phyloP scores from a whole-genome alignment of 148 eudicot species.

The Rhododendron vialii region DNA sequence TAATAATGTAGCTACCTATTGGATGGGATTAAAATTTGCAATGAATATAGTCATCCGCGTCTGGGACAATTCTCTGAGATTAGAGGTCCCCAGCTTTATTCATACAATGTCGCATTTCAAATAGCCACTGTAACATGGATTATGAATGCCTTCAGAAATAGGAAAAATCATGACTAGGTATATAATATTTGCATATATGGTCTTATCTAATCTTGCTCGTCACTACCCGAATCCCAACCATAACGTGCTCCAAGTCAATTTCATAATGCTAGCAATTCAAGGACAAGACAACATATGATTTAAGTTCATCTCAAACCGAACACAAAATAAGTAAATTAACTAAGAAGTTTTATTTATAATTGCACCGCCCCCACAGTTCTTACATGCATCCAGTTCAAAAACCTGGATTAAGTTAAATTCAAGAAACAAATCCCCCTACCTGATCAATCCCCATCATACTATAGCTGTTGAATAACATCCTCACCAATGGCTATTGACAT shows the following conservation, averaged over 20 bases:
- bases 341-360: not conserved
- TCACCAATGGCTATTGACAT: constrained; percentile 23
- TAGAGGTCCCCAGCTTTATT: not conserved
- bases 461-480: not conserved
- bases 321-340: not conserved
- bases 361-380: not conserved
- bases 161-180: too few species aligned
- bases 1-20: not conserved
- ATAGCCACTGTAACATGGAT: not conserved
- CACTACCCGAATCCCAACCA: too few species aligned
- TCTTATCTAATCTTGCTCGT: not conserved
- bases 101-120: not conserved
- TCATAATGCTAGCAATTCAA: not conserved
- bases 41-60: not conserved
- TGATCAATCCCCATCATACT: not conserved
- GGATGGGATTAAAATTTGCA: not conserved
- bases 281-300: not conserved
- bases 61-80: not conserved
- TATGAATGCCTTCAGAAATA: not conserved
- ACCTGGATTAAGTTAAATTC: not conserved
- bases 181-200: not conserved
- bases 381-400: not conserved
- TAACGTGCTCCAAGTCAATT: not conserved
- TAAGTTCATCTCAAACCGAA: not conserved
- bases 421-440: constrained; percentile 8